These are phyloP conservation scores for Leptomonas pyrrhocoris DNA, from an alignment of 208 protist species.

Conservation along the genomic window DNA sequence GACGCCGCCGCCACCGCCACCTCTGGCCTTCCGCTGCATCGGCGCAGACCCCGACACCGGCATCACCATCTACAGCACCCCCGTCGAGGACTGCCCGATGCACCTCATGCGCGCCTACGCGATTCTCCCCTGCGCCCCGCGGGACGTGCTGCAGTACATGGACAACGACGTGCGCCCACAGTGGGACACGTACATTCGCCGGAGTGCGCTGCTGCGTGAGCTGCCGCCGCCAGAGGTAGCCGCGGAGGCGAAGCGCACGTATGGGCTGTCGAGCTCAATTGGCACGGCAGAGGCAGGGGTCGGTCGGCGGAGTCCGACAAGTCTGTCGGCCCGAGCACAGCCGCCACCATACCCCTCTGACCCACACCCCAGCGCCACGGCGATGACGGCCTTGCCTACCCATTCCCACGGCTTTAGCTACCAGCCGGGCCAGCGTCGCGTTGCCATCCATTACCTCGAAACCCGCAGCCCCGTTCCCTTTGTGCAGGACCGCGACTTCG, in stretches of 20 bases:
- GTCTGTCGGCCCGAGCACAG: neutral
- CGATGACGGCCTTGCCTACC: neutral
- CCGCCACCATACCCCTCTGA: too few species aligned
- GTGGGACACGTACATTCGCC: slow-evolving; percentile 68
- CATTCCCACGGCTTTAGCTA: slow-evolving; percentile 26
- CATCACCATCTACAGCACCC: slow-evolving; percentile 59
- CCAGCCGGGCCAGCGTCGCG: slow-evolving; percentile 59
- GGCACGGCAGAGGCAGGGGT: neutral
- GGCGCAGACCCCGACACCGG: slow-evolving; percentile 42
- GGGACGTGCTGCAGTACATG: slow-evolving; percentile 62
- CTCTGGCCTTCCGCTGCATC: slow-evolving; percentile 56
- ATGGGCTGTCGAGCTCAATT: neutral
- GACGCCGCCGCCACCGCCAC: neutral
- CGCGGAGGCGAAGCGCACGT: neutral
- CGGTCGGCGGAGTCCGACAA: neutral
- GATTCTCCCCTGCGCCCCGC: slow-evolving; percentile 60
- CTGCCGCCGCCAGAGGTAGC: slow-evolving; percentile 25
- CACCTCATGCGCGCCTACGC: slow-evolving; percentile 76
- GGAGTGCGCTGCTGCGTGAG: slow-evolving; percentile 53
- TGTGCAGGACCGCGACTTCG: slow-evolving; percentile 78
- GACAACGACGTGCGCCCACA: slow-evolving; percentile 46
- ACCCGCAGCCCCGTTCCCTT: slow-evolving; percentile 61
- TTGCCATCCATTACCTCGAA: slow-evolving; percentile 76
- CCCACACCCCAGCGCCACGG: neutral
- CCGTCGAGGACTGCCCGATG: slow-evolving; percentile 63